Evolutionary conservation across 163 green algal genomes (phyloP), one percentile per base, ranked within the genome.

Genomic region (Chlorella variabilis): DNA sequence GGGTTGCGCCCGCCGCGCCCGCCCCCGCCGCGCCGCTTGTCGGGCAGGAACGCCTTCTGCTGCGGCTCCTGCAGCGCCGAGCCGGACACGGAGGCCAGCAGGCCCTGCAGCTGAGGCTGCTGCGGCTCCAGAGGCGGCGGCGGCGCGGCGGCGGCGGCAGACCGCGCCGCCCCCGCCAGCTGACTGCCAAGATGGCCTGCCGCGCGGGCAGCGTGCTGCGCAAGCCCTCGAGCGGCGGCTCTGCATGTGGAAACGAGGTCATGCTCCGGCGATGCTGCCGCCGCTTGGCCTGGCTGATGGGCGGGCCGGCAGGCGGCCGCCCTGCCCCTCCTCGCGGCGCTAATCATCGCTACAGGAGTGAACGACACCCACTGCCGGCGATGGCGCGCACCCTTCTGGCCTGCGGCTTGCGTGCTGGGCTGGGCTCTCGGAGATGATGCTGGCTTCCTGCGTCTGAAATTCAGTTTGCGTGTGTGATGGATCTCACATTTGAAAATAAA

Each of bases 31-130:
- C 61, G 62, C 33, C 51, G n/a, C 39, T 62, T 80, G 39, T 65
- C 49, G 3, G 76, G 76, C 76, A 82, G 62, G 15, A 58, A 67
- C 3, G 76, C 76, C 3, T 56, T 81, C 27, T 59, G 42, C n/a
- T 73, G 65, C 73, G 70, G 59, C 39, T 71, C 20, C 15, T 66
- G 38, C 39, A 73, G 13, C 0, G 75, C 36, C 1, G 76, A 68
- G n/a, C 62, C 34, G 2, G 76, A 75, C 34, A 82, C 9, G 2
- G 76, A 82, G 1, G 76, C 76, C 62, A 82, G 62, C 45, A 82
- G n/a, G n/a, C n/a, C n/a, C n/a, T n/a, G 62, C 29, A 81, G 41
- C 75, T 81, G 76, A 21, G 34, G 39, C 33, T 70, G 73, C 66
- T 65, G 70, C n/a, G 61, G 38, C 48, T 65, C 18, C 54, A 0